Conservation (phyloP, 352 stramenopile genomes). For the Plasmopara viticola region DNA sequence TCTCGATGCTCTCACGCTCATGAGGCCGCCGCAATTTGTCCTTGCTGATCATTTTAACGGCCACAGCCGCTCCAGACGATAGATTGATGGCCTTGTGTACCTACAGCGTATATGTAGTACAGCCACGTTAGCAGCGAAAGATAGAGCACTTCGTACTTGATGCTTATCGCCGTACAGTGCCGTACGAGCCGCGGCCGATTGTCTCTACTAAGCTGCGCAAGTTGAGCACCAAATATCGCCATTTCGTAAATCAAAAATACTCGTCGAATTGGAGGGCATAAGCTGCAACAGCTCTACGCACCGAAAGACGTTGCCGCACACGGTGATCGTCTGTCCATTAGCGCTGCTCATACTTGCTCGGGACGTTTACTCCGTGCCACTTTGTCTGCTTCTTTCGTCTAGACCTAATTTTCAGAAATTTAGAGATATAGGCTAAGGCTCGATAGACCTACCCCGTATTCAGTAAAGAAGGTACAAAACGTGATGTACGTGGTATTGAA, state of each 20-base stretch:
- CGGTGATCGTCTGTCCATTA: conserved; percentile 70
- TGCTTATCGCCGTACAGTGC: conserved; percentile 38
- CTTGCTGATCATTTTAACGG: conserved; percentile 77
- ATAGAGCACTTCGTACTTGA: neutral
- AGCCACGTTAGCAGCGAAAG: neutral
- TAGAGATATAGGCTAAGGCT: conserved; percentile 7
- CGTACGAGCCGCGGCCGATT: conserved; percentile 75
- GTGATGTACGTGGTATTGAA: conserved; percentile 14
- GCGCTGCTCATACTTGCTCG: conserved; percentile 42
- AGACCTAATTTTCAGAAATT: conserved; percentile 12
- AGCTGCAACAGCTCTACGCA: conserved; percentile 16
- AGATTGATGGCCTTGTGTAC: conserved; percentile 83
- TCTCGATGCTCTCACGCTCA: conserved; percentile 76
- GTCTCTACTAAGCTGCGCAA: conserved; percentile 63
- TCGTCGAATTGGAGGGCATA: neutral
- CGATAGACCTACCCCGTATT: conserved; percentile 6
- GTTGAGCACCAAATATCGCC: conserved; percentile 2
- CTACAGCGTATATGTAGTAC: conserved; percentile 16
- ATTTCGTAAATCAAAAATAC: neutral
- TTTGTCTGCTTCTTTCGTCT: conserved; percentile 14
- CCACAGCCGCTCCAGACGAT: conserved; percentile 64
- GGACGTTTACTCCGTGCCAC: conserved; percentile 2
- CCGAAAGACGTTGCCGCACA: conserved; percentile 79
- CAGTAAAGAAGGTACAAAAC: conserved; percentile 7
- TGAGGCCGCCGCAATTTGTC: conserved; percentile 64